Evolutionary conservation across 73 alveolate genomes (phyloP).

Genomic region (Uronychia setigera): DNA sequence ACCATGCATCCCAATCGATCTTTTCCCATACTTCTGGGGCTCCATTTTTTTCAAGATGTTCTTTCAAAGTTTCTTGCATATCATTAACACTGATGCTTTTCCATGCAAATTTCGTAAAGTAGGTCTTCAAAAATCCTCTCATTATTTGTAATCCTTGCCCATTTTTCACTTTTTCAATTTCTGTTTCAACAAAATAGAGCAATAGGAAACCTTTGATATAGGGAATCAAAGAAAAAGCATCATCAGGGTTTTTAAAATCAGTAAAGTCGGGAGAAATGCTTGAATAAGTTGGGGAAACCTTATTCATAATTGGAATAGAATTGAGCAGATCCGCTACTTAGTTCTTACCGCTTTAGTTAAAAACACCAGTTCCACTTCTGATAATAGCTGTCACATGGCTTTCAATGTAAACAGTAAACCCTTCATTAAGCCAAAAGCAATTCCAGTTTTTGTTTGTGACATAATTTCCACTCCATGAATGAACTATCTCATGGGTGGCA

Average conservation of each 20-base stretch:
- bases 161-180: constrained; percentile 74
- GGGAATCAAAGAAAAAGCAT: constrained; percentile 94
- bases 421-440: constrained; percentile 93
- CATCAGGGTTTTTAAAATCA: constrained; percentile 93
- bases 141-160: constrained; percentile 37
- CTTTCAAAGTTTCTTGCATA: constrained; percentile 7
- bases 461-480: constrained; percentile 90
- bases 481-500: constrained; percentile 90
- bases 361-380: constrained; percentile 44
- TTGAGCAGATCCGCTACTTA: background rate
- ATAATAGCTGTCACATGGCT: constrained; percentile 59
- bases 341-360: background rate
- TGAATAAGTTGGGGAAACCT: constrained; percentile 43
- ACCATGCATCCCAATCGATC: constrained; percentile 93
- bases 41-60: constrained; percentile 2
- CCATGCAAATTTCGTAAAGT: constrained; percentile 55
- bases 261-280: constrained; percentile 75
- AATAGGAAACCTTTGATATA: constrained; percentile 97
- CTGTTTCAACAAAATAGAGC: constrained; percentile 83
- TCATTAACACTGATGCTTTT: constrained; percentile 50
- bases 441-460: constrained; percentile 88
- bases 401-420: constrained; percentile 84
- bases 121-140: constrained; percentile 69
- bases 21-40: constrained; percentile 34
- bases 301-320: background rate